Base-by-base conservation (phyloP, 2,329 filamentous ascomycete species). In the Apiospora marii region DNA sequence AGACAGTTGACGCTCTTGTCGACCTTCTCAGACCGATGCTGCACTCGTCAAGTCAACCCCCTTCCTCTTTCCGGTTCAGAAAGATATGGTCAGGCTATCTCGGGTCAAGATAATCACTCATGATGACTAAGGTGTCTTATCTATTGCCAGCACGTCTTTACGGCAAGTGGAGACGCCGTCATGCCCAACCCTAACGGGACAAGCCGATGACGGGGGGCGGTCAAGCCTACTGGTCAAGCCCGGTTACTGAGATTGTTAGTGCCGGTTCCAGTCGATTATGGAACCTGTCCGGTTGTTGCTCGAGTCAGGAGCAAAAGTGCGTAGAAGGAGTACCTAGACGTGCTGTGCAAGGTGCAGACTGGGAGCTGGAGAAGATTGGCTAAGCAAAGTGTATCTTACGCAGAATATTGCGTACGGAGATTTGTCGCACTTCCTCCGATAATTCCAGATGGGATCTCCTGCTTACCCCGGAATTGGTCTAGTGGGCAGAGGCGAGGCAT, bases 61-160 rank as follows among this genome's bases (percentile, higher is more conserved):
- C 53, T 34, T 41, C 14, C 30, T 22, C 30, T 37, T 61, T 41
- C 49, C 5, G 19, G 7, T n/a, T 19, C 3, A n/a, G 53, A 37
- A 10, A 37, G 30, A 14, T n/a, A 5, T 22, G 30, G 16, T 34
- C 27, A 61, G 7, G 30, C 53, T 61, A 37, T n/a, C 53, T 37
- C 22, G 34, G 16, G n/a, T 64, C 34, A 64, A 64, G 58, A 64
- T 64, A 64, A 64, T 14, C 58, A 64, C 58, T 41, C 58, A 64
- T 64, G 30, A 64, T 64, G 58, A 64, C 58, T 64, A 64, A 61
- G n/a, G 30, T 3, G 22, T 19, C n/a, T 64, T 22, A 22, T n/a
- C n/a, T 41, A 34, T 61, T 34, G 34, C 58, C 34, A 41, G 58
- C 58, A n/a, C 30, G 30, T 8, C 58, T 64, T 64, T 41, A 19